Conservation (phyloP, 345 rosid genomes). For the Eucalyptus sp. region DNA sequence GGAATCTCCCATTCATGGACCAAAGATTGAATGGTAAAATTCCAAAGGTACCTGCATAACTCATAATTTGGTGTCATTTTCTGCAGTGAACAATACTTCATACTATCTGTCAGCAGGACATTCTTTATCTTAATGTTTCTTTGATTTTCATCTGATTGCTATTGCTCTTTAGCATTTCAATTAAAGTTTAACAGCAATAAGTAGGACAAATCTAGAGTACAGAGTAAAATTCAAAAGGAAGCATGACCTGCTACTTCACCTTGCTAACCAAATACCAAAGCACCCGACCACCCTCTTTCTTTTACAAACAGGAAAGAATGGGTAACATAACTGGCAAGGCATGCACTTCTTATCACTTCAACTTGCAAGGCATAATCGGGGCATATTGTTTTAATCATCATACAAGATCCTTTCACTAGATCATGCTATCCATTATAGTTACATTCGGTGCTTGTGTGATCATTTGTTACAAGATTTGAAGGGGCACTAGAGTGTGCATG, state of each 20-base stretch:
- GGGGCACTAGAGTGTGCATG: background rate
- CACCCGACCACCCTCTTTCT: background rate
- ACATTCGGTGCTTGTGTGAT: background rate
- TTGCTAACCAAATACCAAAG: background rate
- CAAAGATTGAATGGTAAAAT: slow-evolving; percentile 96
- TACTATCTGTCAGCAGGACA: background rate
- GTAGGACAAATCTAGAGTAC: background rate
- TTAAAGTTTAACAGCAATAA: background rate
- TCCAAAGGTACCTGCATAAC: slow-evolving; percentile 57
- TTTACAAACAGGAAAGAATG: background rate
- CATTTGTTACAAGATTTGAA: background rate
- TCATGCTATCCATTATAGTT: background rate
- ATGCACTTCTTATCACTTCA: background rate
- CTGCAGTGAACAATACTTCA: background rate
- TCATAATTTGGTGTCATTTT: background rate
- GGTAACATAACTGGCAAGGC: background rate
- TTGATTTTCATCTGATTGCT: background rate
- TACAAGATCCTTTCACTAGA: background rate
- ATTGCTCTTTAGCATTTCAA: background rate
- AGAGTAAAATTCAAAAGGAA: background rate
- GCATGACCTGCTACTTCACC: background rate
- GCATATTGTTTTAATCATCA: background rate
- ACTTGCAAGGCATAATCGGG: background rate
- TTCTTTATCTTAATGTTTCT: background rate
- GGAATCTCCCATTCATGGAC: slow-evolving; percentile 74